A percentile compares a stretch with the other conserved stretches of the same genome.
These are phyloP conservation scores for Penicillium nordicum DNA, from an alignment of 2,329 filamentous ascomycete species.

Conservation along the genomic window DNA sequence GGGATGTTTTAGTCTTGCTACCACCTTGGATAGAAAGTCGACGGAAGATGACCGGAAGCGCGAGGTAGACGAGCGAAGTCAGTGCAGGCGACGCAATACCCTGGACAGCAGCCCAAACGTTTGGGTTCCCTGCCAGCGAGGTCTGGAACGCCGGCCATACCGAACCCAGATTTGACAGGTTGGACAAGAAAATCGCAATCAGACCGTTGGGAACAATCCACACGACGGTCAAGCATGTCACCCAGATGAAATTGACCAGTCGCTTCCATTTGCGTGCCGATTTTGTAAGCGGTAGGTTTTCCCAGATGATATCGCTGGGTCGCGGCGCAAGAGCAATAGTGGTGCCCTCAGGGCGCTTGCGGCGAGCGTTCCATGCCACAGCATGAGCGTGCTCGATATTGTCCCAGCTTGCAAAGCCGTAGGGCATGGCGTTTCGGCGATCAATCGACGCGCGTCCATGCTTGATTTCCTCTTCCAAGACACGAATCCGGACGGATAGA, in stretches of 20 bases:
- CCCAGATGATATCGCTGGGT: conserved; percentile 93
- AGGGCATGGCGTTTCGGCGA: conserved; percentile 81
- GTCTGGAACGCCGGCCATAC: conserved; percentile 74
- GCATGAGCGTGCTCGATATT: conserved; percentile 82
- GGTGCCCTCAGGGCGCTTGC: conserved; percentile 75
- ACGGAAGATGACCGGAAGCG: conserved; percentile 88
- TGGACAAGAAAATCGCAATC: conserved; percentile 90
- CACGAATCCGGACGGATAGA: conserved; percentile 76
- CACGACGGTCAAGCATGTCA: conserved; percentile 71
- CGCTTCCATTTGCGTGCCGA: conserved; percentile 67
- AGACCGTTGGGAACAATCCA: conserved; percentile 92
- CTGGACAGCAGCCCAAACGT: conserved; percentile 81
- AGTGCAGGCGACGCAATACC: conserved; percentile 86
- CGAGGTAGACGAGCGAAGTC: conserved; percentile 80
- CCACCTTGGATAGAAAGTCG: conserved; percentile 78
- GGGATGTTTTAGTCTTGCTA: conserved; percentile 85
- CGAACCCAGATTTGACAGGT: conserved; percentile 72
- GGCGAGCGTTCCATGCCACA: conserved; percentile 76
- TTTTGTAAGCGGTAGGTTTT: conserved; percentile 75
- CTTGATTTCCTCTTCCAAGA: conserved; percentile 79
- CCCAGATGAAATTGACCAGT: conserved; percentile 80
- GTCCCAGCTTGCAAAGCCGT: conserved; percentile 91
- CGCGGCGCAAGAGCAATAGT: conserved; percentile 75
- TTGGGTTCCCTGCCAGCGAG: conserved; percentile 60
- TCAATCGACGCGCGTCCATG: conserved; percentile 79